Conservation (phyloP, 1,284 basidiomycete species). For the Tranzscheliella williamsii region DNA sequence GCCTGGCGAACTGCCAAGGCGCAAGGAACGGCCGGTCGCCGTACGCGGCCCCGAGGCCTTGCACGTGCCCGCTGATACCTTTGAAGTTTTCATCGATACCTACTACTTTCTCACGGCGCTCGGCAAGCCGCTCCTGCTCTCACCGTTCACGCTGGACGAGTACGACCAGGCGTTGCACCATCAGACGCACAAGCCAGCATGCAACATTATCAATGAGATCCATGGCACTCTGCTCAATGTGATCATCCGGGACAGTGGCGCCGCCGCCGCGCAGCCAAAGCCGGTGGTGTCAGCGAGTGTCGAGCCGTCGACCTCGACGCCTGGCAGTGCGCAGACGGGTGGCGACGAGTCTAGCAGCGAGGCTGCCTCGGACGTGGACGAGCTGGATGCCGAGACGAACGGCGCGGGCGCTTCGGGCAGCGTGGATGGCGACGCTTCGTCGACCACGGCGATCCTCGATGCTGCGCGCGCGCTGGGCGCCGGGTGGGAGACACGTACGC, state of each 20-base stretch:
- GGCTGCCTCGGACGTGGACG: constrained; percentile 34
- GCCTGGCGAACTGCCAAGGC: constrained; percentile 40
- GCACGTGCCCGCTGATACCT: constrained; percentile 71
- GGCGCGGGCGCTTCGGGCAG: constrained; percentile 9
- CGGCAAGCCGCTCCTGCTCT: constrained; percentile 83
- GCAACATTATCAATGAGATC: constrained; percentile 79
- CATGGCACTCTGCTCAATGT: constrained; percentile 87
- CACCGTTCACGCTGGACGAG: constrained; percentile 91
- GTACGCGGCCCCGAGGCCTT: constrained; percentile 75
- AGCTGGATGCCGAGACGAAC: constrained; percentile 14
- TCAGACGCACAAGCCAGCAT: constrained; percentile 71
- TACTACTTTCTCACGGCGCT: constrained; percentile 93
- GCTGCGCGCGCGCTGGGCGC: constrained; percentile 33
- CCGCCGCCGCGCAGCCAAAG: constrained; percentile 63
- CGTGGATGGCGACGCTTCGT: constrained; percentile 2
- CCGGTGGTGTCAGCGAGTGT: constrained; percentile 64
- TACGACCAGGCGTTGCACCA: constrained; percentile 86
- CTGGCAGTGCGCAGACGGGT: constrained; percentile 60
- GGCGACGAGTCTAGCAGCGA: constrained; percentile 32
- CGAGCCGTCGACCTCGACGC: constrained; percentile 6
- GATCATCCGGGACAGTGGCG: constrained; percentile 71
- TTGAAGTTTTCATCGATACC: constrained; percentile 81
- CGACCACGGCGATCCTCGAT: constrained; percentile 32
- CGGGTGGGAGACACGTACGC: constrained; percentile 48
- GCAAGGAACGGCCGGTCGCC: constrained; percentile 68